Evolutionary conservation across 257 asterid species (phyloP), one percentile per base, ranked within the genome.

Genomic region (Solanum appendiculatum): DNA sequence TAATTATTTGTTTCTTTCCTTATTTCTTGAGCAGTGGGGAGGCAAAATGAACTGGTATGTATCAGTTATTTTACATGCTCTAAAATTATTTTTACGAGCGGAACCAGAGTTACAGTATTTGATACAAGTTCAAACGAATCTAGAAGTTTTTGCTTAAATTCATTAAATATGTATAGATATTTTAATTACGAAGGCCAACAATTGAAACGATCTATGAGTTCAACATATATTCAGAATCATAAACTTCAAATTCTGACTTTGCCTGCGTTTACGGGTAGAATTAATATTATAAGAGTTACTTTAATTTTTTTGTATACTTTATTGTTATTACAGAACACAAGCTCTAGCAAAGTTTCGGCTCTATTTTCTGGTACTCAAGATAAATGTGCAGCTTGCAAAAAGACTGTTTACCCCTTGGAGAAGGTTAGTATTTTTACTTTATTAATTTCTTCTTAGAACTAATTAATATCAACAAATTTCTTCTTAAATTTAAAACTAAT

Each of bases 351-450:
- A 91, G 83, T 91, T 29, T 92, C 97, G 5, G 68, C 93, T 4
- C 83, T 91, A 5, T 94, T 94, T 91, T 93, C 96, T 56, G 97
- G 96, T 46, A 94, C 97, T 5, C 92, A 90, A 88, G 96, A 94
- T 54, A 94, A 93, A 91, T 94, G 96, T 86, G 91, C 94, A 1
- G 91, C 87, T 21, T 94, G 97, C 89, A 84, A 86, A 12, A 93
- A 93, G 69, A 92, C 93, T 5, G 97, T 94, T 20, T 94, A 94
- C 83, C 96, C 97, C 5, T 86, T 94, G 51, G 97, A 94, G 87
- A 94, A 94, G 94, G 96, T 92, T 8, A 15, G 86, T 34, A 46
- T 7, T 37, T 83, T 34, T 3, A 54, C 27, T 31, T 27, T 78
- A 36, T n/a, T 23, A 58, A 58, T 58, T 34, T 51, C 13, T 25